A percentile compares a stretch with the other conserved stretches of the same genome.
Evolutionary conservation across 495 filamentous ascomycete genomes (phyloP).

Genomic region (Penicillium pulvis): DNA sequence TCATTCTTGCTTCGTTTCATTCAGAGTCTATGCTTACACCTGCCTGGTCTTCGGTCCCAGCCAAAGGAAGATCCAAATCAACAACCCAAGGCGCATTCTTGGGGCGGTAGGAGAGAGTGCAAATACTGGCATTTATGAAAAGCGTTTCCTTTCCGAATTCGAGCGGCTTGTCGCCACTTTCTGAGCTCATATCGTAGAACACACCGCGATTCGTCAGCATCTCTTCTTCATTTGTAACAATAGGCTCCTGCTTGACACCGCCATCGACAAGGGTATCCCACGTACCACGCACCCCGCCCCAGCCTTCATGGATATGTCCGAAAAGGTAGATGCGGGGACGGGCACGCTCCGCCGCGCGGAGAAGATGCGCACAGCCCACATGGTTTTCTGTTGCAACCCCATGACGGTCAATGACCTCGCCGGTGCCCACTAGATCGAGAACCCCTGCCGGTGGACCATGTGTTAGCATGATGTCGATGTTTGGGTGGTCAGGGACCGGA

Average conservation of each 20-base stretch:
- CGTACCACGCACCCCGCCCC: conserved; percentile 62
- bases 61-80: conserved; percentile 58
- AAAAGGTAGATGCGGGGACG: conserved; percentile 59
- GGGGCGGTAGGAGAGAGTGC: conserved; percentile 50
- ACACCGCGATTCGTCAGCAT: conserved; percentile 45
- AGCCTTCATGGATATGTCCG: conserved; percentile 69
- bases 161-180: conserved; percentile 33
- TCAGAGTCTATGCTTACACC: neutral
- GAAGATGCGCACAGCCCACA: conserved; percentile 53
- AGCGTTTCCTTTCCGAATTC: conserved; percentile 59
- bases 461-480: conserved; percentile 68
- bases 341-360: conserved; percentile 43
- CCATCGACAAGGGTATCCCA: conserved; percentile 45
- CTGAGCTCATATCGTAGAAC: conserved; percentile 44
- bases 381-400: conserved; percentile 10
- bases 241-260: conserved; percentile 25
- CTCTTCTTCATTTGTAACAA: conserved; percentile 38
- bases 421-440: conserved; percentile 50
- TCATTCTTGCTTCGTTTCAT: neutral
- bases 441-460: conserved; percentile 69
- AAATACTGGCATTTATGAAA: conserved; percentile 73
- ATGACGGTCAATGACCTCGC: conserved; percentile 4
- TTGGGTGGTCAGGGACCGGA: conserved; percentile 51
- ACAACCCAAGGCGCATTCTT: conserved; percentile 64
- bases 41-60: conserved; percentile 1